These are phyloP conservation scores for Chaetomiaceae sp. DNA, from an alignment of 2,329 filamentous ascomycete species.

Conservation along the genomic window DNA sequence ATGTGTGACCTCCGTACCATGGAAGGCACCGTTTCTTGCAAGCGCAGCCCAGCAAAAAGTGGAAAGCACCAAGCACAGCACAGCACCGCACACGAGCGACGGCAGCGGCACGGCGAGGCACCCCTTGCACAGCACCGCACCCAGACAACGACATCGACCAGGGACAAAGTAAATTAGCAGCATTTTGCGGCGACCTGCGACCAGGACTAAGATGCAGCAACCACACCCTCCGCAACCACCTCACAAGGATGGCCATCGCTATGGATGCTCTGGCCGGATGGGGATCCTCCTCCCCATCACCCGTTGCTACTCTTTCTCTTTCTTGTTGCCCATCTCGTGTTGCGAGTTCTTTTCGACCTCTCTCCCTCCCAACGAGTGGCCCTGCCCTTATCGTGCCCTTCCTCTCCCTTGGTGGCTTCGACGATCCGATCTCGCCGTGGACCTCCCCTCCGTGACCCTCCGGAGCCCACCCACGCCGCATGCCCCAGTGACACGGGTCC, in stretches of 20 bases:
- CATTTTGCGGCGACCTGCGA: slow-evolving; percentile 30
- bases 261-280: slow-evolving; percentile 25
- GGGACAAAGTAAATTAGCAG: slow-evolving; percentile 31
- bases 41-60: neutral
- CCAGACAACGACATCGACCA: slow-evolving; percentile 29
- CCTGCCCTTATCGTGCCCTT: neutral
- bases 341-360: neutral
- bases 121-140: slow-evolving; percentile 25
- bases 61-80: too few relatives aligned
- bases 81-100: neutral
- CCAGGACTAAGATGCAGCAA: slow-evolving; percentile 27
- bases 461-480: neutral
- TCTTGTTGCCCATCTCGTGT: neutral
- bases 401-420: slow-evolving; percentile 2
- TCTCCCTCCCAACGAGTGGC: neutral
- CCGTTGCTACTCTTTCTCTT: neutral
- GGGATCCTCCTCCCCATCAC: slow-evolving; percentile 22
- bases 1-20: neutral
- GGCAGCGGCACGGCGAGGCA: slow-evolving; percentile 19
- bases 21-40: neutral
- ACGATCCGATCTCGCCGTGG: slow-evolving; percentile 15
- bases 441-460: slow-evolving; percentile 10
- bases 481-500: neutral
- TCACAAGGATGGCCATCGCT: slow-evolving; percentile 27
- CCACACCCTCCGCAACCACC: slow-evolving; percentile 26